Percentiles rank a stretch among this genome's conserved stretches.
Evolutionary conservation across 805 yeast species (phyloP).

Genomic region (Wickerhamomyces canadensis): DNA sequence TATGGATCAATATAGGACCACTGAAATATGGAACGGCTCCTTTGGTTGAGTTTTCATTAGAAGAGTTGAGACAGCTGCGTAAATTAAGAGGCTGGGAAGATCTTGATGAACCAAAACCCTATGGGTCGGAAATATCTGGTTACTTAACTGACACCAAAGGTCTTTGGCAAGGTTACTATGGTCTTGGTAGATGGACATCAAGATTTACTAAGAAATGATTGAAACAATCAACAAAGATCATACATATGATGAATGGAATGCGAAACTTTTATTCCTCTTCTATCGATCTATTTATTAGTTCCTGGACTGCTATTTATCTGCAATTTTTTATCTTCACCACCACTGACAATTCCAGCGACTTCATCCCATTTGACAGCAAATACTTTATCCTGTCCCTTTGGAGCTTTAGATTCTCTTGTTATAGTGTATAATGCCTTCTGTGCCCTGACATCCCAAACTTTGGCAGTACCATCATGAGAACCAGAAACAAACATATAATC

Average conservation of each 20-base stretch:
- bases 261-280: neutral
- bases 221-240: neutral
- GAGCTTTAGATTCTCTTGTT: slow-evolving; percentile 56
- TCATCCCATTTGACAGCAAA: slow-evolving; percentile 84
- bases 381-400: slow-evolving; percentile 54
- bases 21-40: slow-evolving; percentile 87
- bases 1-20: slow-evolving; percentile 92
- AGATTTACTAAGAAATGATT: neutral
- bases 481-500: slow-evolving; percentile 82
- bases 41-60: slow-evolving; percentile 61
- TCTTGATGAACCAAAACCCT: slow-evolving; percentile 29
- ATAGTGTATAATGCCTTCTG: slow-evolving; percentile 77
- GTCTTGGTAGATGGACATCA: slow-evolving; percentile 31
- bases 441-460: slow-evolving; percentile 94
- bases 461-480: slow-evolving; percentile 94
- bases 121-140: slow-evolving; percentile 39
- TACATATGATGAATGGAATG: too few relatives aligned
- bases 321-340: slow-evolving; percentile 90
- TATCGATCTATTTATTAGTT: slow-evolving; percentile 4
- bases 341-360: slow-evolving; percentile 77
- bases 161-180: slow-evolving; percentile 76
- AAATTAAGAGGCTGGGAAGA: slow-evolving; percentile 59
- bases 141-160: slow-evolving; percentile 63
- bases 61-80: slow-evolving; percentile 59
- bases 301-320: slow-evolving; percentile 60